These are phyloP conservation scores for Phaeolepiota aurea DNA, from an alignment of 768 basidiomycete genomes.

Conservation along the genomic window DNA sequence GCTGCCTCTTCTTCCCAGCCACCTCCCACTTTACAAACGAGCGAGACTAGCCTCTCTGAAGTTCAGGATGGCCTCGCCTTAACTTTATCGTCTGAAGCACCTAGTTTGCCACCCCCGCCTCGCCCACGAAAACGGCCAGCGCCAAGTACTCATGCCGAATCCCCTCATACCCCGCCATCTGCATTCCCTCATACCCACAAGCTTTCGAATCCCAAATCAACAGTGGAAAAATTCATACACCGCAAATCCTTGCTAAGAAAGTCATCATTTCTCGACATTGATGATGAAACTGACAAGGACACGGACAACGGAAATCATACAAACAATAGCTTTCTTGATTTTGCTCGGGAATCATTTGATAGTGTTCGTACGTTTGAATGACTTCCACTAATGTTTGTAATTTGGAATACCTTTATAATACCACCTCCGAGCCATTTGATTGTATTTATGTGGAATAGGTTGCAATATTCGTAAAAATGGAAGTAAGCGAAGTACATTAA, in stretches of 20 bases:
- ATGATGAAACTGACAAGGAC: slow-evolving; percentile 34
- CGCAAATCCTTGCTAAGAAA: slow-evolving; percentile 53
- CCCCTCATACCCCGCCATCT: slow-evolving; percentile 11
- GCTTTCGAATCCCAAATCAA: slow-evolving; percentile 17
- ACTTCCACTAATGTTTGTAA: slow-evolving; percentile 7
- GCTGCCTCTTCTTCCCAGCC: slow-evolving; percentile 30
- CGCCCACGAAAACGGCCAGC: slow-evolving; percentile 28
- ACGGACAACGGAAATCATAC: slow-evolving; percentile 16
- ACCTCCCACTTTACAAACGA: slow-evolving; percentile 8
- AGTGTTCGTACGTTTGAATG: slow-evolving; percentile 23
- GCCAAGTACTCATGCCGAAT: slow-evolving; percentile 8
- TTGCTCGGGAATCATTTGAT: slow-evolving; percentile 45
- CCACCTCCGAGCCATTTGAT: no score
- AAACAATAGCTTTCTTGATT: slow-evolving; percentile 40
- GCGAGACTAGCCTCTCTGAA: slow-evolving; percentile 12
- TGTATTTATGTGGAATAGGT: no score
- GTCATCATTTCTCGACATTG: slow-evolving; percentile 69
- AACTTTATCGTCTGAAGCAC: slow-evolving; percentile 17
- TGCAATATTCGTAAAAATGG: no score
- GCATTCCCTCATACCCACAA: slow-evolving; percentile 3
- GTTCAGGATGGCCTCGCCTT: no score
- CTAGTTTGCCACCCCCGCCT: slow-evolving; percentile 49
- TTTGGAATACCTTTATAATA: no score
- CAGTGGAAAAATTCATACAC: slow-evolving; percentile 30
- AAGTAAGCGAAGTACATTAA: no score